Conservation (phyloP, 805 yeast genomes). For the Spathaspora gorwiae region DNA sequence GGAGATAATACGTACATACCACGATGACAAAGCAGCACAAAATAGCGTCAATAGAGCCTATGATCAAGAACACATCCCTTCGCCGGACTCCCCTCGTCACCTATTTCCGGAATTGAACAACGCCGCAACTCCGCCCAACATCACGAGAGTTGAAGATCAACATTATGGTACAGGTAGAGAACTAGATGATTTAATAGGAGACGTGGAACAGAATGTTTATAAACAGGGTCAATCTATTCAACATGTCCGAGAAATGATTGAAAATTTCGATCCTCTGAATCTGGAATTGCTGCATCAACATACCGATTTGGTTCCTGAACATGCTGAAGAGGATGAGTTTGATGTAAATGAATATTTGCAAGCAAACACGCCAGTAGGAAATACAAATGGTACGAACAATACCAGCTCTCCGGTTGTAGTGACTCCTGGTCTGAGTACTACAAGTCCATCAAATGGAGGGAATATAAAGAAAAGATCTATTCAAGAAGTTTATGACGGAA, state of each 20-base stretch:
- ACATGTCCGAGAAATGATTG: slow-evolving; percentile 57
- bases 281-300: slow-evolving; percentile 13
- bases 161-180: not conserved
- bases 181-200: slow-evolving; percentile 21
- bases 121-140: slow-evolving; percentile 3
- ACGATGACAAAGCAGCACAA: slow-evolving; percentile 14
- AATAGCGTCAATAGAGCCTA: slow-evolving; percentile 21
- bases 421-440: slow-evolving; percentile 8
- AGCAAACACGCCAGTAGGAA: slow-evolving; percentile 6
- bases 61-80: slow-evolving; percentile 22
- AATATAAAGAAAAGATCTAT: slow-evolving; percentile 10
- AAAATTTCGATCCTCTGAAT: slow-evolving; percentile 25
- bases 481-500: slow-evolving; percentile 13
- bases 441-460: not conserved
- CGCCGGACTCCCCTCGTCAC: slow-evolving; percentile 23
- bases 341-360: slow-evolving; percentile 30
- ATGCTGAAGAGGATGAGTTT: slow-evolving; percentile 17
- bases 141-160: not conserved
- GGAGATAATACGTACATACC: slow-evolving; percentile 26
- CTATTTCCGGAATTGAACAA: slow-evolving; percentile 28
- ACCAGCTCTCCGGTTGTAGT: slow-evolving; percentile 7
- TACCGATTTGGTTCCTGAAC: slow-evolving; percentile 6
- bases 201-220: slow-evolving; percentile 43
- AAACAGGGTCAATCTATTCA: slow-evolving; percentile 50
- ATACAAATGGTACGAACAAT: not conserved